Conservation (phyloP, 2,329 filamentous ascomycete species). For the Venturia pyrina region DNA sequence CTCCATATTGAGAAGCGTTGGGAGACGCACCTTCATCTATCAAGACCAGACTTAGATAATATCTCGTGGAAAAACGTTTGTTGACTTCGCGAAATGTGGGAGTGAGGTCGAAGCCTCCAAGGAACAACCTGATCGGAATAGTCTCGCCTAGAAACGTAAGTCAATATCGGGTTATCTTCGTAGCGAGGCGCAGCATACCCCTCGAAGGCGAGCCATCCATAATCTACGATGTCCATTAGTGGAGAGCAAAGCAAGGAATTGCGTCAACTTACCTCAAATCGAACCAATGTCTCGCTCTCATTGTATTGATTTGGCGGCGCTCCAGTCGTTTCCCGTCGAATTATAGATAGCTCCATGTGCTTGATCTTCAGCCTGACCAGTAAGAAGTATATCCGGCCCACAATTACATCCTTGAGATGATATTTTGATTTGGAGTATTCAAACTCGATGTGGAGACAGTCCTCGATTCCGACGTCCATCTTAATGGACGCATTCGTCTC, state of each 20-base stretch:
- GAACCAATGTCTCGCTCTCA: conserved; percentile 93
- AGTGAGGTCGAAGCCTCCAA: conserved; percentile 93
- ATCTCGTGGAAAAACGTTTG: conserved; percentile 98
- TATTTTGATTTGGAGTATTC: conserved; percentile 99
- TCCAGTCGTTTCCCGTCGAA: conserved; percentile 90
- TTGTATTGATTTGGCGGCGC: conserved; percentile 98
- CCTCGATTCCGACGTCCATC: conserved; percentile 99
- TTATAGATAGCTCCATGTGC: conserved; percentile 98
- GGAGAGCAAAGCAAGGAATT: neutral
- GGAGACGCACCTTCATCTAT: conserved; percentile 73
- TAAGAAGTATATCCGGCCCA: conserved; percentile 96
- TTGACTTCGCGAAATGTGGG: conserved; percentile 99
- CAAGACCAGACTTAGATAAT: conserved; percentile 91
- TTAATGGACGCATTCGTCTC: conserved; percentile 99
- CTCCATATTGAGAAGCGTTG: conserved; percentile 9
- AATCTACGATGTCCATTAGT: conserved; percentile 47
- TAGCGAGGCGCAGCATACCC: conserved; percentile 43
- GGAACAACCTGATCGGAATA: conserved; percentile 92
- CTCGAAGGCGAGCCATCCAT: conserved; percentile 99
- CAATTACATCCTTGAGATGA: conserved; percentile 97
- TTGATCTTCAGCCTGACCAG: conserved; percentile 97
- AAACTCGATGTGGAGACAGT: conserved; percentile 98
- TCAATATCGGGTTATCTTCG: neutral
- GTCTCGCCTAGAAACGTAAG: conserved; percentile 52
- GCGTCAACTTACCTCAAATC: conserved; percentile 63